Evolutionary conservation across 371 early-diverging fungal genomes (phyloP).

Genomic region (Mortierella sp.): DNA sequence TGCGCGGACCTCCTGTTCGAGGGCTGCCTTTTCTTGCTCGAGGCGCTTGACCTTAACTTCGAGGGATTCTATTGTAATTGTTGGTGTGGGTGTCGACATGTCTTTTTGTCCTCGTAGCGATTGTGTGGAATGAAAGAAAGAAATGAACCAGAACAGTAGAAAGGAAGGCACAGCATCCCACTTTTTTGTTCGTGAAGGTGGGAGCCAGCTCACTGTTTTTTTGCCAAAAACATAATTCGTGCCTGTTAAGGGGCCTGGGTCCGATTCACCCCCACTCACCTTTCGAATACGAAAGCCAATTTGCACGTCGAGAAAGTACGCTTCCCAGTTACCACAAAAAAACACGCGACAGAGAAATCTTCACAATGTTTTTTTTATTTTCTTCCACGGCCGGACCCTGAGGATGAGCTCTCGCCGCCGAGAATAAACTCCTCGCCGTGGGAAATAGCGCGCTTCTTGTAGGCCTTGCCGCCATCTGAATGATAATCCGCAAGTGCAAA

Average conservation of each 20-base stretch:
- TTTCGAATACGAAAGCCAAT: too few relatives aligned
- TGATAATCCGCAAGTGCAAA: neutral
- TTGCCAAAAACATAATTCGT: neutral
- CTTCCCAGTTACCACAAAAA: too few relatives aligned
- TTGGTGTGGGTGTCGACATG: neutral
- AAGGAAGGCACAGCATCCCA: neutral
- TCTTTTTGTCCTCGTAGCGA: neutral
- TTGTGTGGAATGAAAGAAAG: slow-evolving; percentile 7
- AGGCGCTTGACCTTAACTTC: slow-evolving; percentile 24
- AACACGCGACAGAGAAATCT: neutral
- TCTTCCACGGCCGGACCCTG: neutral
- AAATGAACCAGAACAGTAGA: neutral
- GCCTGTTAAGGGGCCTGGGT: slow-evolving; percentile 9
- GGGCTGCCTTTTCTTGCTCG: slow-evolving; percentile 43
- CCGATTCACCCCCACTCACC: too few relatives aligned
- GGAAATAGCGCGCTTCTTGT: neutral
- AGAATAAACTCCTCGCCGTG: neutral
- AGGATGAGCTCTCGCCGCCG: neutral
- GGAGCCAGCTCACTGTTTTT: neutral
- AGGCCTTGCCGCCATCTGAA: neutral
- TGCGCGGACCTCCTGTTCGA: slow-evolving; percentile 31
- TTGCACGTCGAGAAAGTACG: too few relatives aligned
- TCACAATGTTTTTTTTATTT: neutral
- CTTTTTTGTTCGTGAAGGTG: neutral
- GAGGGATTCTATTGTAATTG: slow-evolving; percentile 9